Conservation (phyloP, 148 eudicot genomes). For the Rhododendron simsii region DNA sequence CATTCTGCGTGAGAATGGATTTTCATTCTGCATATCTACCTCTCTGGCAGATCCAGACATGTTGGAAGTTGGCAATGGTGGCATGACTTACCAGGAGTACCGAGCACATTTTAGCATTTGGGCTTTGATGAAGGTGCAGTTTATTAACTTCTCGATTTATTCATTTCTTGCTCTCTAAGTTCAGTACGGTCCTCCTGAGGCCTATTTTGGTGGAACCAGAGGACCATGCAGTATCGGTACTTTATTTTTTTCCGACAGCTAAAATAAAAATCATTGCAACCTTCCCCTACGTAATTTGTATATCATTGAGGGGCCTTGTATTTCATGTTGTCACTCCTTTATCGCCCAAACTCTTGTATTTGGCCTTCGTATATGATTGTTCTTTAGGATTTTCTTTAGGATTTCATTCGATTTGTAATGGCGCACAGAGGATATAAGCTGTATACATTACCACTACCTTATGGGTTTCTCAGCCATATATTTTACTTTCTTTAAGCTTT, state of each 20-base stretch:
- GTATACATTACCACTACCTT: background rate
- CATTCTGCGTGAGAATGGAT: background rate
- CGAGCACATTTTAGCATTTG: slow-evolving; percentile 93
- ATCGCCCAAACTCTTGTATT: background rate
- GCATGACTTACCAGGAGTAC: slow-evolving; percentile 80
- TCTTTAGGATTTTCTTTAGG: background rate
- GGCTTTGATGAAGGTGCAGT: slow-evolving; percentile 88
- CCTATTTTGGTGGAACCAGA: slow-evolving; percentile 9
- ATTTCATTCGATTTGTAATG: background rate
- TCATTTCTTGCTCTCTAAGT: background rate
- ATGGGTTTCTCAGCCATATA: background rate
- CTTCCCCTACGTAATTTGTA: background rate
- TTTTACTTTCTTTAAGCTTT: background rate
- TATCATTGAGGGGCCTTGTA: background rate
- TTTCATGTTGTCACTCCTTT: background rate
- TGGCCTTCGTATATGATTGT: background rate
- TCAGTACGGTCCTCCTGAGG: background rate
- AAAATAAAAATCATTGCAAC: background rate
- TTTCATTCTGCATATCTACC: slow-evolving; percentile 1
- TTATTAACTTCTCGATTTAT: background rate
- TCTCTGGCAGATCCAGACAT: slow-evolving; percentile 82
- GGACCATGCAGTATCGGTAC: background rate
- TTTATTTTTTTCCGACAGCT: background rate
- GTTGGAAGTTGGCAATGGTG: slow-evolving; percentile 99
- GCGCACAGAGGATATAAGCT: background rate